Conservation (phyloP, 1,284 basidiomycete genomes). For the Cutaneotrichosporon sp. region DNA sequence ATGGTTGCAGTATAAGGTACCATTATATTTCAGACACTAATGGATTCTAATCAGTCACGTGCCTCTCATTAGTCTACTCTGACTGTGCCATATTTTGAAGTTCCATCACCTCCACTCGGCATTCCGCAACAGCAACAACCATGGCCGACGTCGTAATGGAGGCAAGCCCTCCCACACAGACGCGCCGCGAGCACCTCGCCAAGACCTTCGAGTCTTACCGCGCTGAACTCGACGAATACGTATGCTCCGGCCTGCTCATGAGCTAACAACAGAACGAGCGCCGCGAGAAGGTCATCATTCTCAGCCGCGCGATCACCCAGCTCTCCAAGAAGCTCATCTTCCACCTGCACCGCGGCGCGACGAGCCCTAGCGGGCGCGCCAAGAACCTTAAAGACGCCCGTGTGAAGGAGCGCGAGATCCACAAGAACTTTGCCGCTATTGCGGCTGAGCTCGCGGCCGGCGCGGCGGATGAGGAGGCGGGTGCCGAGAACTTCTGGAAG, state of each 20-base stretch:
- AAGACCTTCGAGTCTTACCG: slow-evolving; percentile 48
- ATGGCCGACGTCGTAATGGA: slow-evolving; percentile 34
- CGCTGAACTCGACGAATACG: slow-evolving; percentile 46
- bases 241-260: slow-evolving; percentile 21
- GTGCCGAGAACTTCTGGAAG: slow-evolving; percentile 64
- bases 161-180: slow-evolving; percentile 16
- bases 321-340: slow-evolving; percentile 96
- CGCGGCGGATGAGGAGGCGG: slow-evolving; percentile 55
- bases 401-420: slow-evolving; percentile 70
- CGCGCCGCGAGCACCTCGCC: slow-evolving; percentile 39
- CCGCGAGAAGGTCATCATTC: slow-evolving; percentile 51
- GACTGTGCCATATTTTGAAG: slow-evolving; percentile 11
- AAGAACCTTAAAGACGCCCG: slow-evolving; percentile 58
- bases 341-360: slow-evolving; percentile 74
- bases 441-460: slow-evolving; percentile 60
- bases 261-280: slow-evolving; percentile 46
- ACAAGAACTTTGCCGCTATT: slow-evolving; percentile 64
- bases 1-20: background rate
- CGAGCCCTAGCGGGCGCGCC: slow-evolving; percentile 40
- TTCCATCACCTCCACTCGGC: slow-evolving; percentile 4
- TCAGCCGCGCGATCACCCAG: slow-evolving; percentile 76
- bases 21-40: background rate
- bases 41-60: background rate
- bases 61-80: background rate
- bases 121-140: slow-evolving; percentile 3